These are phyloP conservation scores for Syzygium aromaticum DNA, from an alignment of 345 rosid genomes.

Conservation along the genomic window DNA sequence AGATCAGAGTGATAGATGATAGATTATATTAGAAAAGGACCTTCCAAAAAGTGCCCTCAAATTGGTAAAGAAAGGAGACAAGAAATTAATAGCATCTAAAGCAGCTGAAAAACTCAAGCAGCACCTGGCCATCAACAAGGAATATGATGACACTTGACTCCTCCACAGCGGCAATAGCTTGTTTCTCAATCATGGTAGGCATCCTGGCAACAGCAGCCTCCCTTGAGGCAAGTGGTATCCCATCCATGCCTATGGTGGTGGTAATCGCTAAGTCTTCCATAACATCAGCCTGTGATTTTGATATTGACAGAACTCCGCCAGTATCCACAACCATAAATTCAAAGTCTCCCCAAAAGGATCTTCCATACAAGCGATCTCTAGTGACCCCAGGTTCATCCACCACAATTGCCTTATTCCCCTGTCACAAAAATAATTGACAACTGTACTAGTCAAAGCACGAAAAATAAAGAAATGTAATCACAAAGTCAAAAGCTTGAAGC, in stretches of 20 bases:
- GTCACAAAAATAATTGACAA: not conserved
- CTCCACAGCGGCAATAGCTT: constrained; percentile 88
- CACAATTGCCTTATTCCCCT: constrained; percentile 84
- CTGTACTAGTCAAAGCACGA: not conserved
- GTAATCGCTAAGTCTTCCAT: constrained; percentile 75
- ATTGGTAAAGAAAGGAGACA: not conserved
- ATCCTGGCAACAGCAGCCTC: constrained; percentile 93
- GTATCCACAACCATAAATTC: constrained; percentile 92
- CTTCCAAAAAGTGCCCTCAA: not conserved
- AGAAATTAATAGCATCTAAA: not conserved
- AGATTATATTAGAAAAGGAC: not conserved
- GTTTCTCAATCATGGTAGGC: constrained; percentile 98
- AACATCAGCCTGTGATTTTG: constrained; percentile 63
- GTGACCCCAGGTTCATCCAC: constrained; percentile 99
- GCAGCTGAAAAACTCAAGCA: not conserved
- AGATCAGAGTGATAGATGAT: not conserved
- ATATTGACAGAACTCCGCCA: constrained; percentile 80
- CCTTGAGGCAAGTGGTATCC: constrained; percentile 67
- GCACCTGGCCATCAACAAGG: constrained; percentile 95
- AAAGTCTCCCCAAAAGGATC: constrained; percentile 78
- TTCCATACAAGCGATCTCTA: constrained; percentile 87
- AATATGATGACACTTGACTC: constrained; percentile 76
- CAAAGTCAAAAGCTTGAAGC: not conserved
- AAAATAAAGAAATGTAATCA: not conserved
- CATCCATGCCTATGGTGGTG: constrained; percentile 92